Evolutionary conservation across 441 rosid genomes (phyloP), one percentile per base, ranked within the genome.

Genomic region (Erodium moschatum): DNA sequence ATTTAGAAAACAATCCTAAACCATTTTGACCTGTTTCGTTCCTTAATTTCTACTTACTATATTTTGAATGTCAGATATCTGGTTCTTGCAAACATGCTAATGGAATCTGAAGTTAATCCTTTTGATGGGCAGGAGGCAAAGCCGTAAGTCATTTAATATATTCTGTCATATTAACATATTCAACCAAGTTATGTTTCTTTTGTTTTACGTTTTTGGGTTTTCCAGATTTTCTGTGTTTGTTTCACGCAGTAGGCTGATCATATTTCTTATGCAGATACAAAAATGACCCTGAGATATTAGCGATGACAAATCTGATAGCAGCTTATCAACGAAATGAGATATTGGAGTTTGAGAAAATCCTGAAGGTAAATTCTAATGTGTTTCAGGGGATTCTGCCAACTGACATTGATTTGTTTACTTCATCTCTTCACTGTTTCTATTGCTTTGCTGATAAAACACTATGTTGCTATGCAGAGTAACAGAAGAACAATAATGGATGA

Each of bases 81-180:
- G 79, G 99, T 95, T 82, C 83, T 95, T 73, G 99, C 98, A 19
- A 95, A 95, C 75, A 95, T 95, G 99, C 85, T 95, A 82, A 92
- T 95, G 99, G 99, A 92, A 78, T 95, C 97, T 15, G 92, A 95
- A 85, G 99, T 95, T 67, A 95, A 95, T 79, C 99, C 99, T 48
- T 95, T 95, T 80, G 99, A 91, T 58, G 99, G 99, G 64, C 99
- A 95, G 78, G 99, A 95, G 86, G 99, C 99, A 65, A 95, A 92
- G 73, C 98, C 99, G 99, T 91, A 85, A 91, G 98, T 77, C 38
- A 35, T 48, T 46, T 58, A 54, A n/a, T 56, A 44, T 40, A 24
- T 29, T 18, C 42, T 15, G 20, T 50, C 52, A 8, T n/a, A 20
- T 56, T 13, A 29, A 56, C 42, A 64, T 62, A 42, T 13, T 2